phyloP scores from a whole-genome alignment of 805 yeast genomes.

The Wickerhamiella brachini region DNA sequence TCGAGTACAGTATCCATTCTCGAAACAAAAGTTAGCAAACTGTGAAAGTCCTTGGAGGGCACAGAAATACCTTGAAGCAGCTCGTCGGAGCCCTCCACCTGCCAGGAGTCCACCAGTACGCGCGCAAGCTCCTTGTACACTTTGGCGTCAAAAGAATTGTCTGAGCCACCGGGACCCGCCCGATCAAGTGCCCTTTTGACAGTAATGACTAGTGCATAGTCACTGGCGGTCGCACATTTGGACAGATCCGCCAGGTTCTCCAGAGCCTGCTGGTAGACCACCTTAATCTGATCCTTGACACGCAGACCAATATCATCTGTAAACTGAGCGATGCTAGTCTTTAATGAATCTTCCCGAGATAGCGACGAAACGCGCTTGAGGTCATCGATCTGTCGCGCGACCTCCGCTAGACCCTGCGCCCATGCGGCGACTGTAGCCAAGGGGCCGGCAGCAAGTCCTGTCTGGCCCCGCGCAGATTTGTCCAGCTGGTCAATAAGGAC shows the following conservation, averaged over 20 bases:
- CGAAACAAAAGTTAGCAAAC: constrained; percentile 4
- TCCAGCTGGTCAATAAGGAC: not conserved
- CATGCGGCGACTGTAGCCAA: not conserved
- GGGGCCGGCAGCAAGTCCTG: not conserved
- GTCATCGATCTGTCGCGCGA: not conserved
- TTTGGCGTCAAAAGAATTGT: not conserved
- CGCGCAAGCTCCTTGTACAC: constrained; percentile 4
- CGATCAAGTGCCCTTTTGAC: not conserved
- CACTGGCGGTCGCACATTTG: not conserved
- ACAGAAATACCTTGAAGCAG: not conserved
- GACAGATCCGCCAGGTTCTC: not conserved
- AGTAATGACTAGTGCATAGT: not conserved
- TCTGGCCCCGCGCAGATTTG: not conserved
- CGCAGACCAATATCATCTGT: not conserved
- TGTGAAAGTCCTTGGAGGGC: not conserved
- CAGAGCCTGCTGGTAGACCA: not conserved
- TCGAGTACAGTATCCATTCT: constrained; percentile 4
- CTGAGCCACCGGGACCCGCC: not conserved
- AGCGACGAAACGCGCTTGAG: not conserved
- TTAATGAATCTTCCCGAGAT: not conserved
- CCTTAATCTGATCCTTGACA: not conserved
- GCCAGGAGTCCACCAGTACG: constrained; percentile 1
- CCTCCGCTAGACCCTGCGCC: not conserved
- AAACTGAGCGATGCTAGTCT: not conserved
- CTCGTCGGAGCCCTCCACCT: not conserved